Evolutionary conservation across 2,329 filamentous ascomycete species (phyloP).

Genomic region (Stemphylium vesicarium): DNA sequence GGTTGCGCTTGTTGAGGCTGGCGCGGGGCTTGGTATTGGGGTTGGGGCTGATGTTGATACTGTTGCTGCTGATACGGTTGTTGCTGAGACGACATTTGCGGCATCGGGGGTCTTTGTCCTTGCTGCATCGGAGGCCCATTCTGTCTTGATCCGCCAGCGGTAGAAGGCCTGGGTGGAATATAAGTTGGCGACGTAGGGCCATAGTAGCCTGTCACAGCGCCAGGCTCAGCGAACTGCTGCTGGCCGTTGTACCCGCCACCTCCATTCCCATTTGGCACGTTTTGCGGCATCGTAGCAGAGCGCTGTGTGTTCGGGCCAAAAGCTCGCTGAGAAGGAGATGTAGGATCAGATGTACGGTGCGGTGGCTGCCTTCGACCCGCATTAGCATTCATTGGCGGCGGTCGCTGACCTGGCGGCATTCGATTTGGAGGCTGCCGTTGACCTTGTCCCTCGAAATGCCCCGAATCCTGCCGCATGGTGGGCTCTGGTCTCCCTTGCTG

Average conservation of each 20-base stretch:
- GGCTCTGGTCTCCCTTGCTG: constrained; percentile 27
- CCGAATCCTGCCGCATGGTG: constrained; percentile 43
- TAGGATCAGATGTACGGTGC: constrained; percentile 26
- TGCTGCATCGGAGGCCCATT: constrained; percentile 27
- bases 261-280: constrained; percentile 21
- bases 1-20: constrained; percentile 32
- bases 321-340: constrained; percentile 37
- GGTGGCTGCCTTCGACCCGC: constrained; percentile 18
- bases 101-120: constrained; percentile 41
- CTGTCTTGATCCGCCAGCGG: constrained; percentile 40
- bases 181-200: constrained; percentile 46
- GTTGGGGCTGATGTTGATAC: constrained; percentile 24
- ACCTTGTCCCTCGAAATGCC: constrained; percentile 41
- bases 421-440: constrained; percentile 36
- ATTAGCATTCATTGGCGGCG: constrained; percentile 32
- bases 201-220: constrained; percentile 43
- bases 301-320: constrained; percentile 43
- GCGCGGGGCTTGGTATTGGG: constrained; percentile 24
- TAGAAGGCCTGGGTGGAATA: constrained; percentile 46
- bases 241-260: constrained; percentile 26
- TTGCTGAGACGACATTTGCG: constrained; percentile 27
- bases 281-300: constrained; percentile 48
- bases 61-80: constrained; percentile 25
- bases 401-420: constrained; percentile 31
- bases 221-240: constrained; percentile 45